Evolutionary conservation across 192 early-diverging fungal genomes (phyloP), one percentile per base, ranked within the genome.

Genomic region (Podila clonocystis): DNA sequence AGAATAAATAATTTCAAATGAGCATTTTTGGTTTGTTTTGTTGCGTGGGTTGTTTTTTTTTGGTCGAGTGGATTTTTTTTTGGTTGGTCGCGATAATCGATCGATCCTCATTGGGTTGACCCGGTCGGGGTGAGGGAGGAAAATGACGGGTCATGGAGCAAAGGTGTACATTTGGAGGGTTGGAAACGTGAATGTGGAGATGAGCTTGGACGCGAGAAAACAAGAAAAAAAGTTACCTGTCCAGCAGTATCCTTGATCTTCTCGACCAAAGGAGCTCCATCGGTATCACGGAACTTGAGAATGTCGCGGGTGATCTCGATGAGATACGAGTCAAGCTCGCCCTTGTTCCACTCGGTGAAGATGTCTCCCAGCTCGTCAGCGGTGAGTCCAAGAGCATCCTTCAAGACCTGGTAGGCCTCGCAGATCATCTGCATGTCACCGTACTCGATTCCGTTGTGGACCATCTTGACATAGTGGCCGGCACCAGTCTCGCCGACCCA

Each of bases 391-490:
- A 98, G 88, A 68, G 94, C 94, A 67, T 96, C 92, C 87, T 93
- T 95, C 87, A 99, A 85, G 82, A 97, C 86, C 63, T 95, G 92
- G 87, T 99, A 99, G 49, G 94, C 94, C 89, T 99, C 97, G 73
- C 91, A 92, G 70, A 99, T 95, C 87, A 99, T 93, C 88, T 99
- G 97, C 97, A 99, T 99, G 86, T 99, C 97, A 75, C 97, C 97
- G 84, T 99, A 99, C 87, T 99, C 97, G 73, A 99, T 99, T 82
- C 96, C 96, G 86, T 99, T 99, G 92, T 99, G 97, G 63, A 99
- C 96, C 97, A 99, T 98, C 92, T 99, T 99, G 89, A 99, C 96
- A 87, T 97, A 99, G 91, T 99, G 97, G 52, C 96, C 97, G 30
- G 97, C 93, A 29, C 97, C 97, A 60, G 92, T 92, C 77, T 97